A percentile compares a stretch with the other conserved stretches of the same genome.
These are phyloP conservation scores for Lycium barbarum DNA, from an alignment of 257 asterid species.

Conservation along the genomic window DNA sequence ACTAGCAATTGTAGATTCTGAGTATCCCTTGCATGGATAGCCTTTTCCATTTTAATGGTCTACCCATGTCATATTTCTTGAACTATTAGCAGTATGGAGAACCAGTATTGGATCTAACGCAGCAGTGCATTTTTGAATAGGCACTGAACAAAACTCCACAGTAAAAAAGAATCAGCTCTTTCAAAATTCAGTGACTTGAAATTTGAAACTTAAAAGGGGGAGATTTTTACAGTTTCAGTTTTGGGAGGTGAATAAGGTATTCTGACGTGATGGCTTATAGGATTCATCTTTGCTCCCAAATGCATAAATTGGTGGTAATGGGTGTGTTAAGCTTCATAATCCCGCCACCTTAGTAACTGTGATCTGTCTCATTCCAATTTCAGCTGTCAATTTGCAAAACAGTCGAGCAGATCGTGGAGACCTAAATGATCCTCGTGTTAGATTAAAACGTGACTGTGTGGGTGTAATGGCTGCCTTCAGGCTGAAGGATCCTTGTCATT, in stretches of 20 bases:
- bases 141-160: not conserved
- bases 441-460: slow-evolving; percentile 95
- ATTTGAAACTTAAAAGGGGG: slow-evolving; percentile 5
- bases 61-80: not conserved
- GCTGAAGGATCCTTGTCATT: slow-evolving; percentile 63
- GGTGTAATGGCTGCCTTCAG: slow-evolving; percentile 88
- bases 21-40: not conserved
- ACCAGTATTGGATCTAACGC: not conserved
- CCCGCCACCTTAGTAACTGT: not conserved
- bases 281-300: not conserved
- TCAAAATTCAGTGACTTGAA: not conserved
- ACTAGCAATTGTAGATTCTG: not conserved
- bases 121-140: not conserved
- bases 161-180: not conserved
- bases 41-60: not conserved
- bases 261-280: not conserved
- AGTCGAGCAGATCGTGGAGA: slow-evolving; percentile 58
- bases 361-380: slow-evolving; percentile 35
- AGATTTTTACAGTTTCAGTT: not conserved
- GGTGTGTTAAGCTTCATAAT: slow-evolving; percentile 14
- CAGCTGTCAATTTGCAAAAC: slow-evolving; percentile 48
- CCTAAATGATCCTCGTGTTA: slow-evolving; percentile 76
- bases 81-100: not conserved
- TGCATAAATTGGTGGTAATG: slow-evolving; percentile 3
- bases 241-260: not conserved